Evolutionary conservation across 2,329 filamentous ascomycete genomes (phyloP).

Genomic region (Blastomyces parvus): DNA sequence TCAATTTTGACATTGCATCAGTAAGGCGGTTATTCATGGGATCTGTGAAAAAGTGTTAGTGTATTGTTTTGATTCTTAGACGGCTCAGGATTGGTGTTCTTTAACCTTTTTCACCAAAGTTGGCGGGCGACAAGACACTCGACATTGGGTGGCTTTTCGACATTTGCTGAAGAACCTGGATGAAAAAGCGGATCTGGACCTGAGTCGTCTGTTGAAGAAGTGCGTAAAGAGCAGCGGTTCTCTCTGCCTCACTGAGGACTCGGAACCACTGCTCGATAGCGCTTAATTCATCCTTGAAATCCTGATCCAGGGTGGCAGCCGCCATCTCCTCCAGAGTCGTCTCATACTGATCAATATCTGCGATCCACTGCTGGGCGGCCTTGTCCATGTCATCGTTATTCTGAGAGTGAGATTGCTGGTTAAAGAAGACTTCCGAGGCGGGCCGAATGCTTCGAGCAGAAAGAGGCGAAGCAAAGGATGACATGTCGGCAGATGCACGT

Average conservation of each 20-base stretch:
- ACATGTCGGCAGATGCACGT: conserved; percentile 93
- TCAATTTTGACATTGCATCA: conserved; percentile 94
- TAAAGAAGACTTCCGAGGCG: conserved; percentile 86
- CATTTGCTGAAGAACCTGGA: conserved; percentile 98
- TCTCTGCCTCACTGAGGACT: conserved; percentile 90
- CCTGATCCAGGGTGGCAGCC: conserved; percentile 93
- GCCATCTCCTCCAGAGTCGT: conserved; percentile 99
- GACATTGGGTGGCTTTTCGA: conserved; percentile 97
- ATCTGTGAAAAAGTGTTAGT: conserved; percentile 46
- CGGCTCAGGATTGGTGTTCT: conserved; percentile 15
- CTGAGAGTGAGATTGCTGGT: conserved; percentile 60
- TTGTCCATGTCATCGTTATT: conserved; percentile 76
- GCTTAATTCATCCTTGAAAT: conserved; percentile 98
- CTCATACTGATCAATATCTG: conserved; percentile 97
- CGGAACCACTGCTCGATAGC: conserved; percentile 99
- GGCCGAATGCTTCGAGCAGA: conserved; percentile 75
- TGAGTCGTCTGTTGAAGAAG: conserved; percentile 96
- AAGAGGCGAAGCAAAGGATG: conserved; percentile 62
- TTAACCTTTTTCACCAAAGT: conserved; percentile 88
- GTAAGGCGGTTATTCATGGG: conserved; percentile 93
- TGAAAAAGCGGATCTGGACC: conserved; percentile 98
- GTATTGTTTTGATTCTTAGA: conserved; percentile 14
- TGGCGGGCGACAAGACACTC: conserved; percentile 83
- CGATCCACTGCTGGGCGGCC: conserved; percentile 95
- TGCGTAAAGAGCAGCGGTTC: conserved; percentile 90